A percentile compares a stretch with the other conserved stretches of the same genome.
These are phyloP conservation scores for Cladobotryum protrusum DNA, from an alignment of 2,329 filamentous ascomycete genomes.

Conservation along the genomic window DNA sequence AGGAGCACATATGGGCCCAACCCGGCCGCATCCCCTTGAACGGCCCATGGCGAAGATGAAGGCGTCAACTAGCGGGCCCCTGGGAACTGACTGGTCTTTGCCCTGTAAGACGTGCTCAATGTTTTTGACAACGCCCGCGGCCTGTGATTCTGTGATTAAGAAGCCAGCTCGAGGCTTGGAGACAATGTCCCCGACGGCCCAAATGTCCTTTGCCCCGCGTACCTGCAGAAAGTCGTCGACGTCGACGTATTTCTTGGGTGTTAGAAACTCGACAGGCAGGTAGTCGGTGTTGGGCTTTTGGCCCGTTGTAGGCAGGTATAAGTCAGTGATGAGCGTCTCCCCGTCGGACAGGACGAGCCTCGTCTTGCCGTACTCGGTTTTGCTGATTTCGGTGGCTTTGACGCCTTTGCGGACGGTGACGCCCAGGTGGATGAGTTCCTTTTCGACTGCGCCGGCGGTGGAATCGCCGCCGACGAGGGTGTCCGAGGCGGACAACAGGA, in stretches of 20 bases:
- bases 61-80: slow-evolving; percentile 43
- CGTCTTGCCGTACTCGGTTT: slow-evolving; percentile 36
- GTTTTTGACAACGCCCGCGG: slow-evolving; percentile 48
- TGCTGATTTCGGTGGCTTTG: slow-evolving; percentile 31
- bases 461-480: slow-evolving; percentile 40
- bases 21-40: slow-evolving; percentile 43
- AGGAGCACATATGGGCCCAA: slow-evolving; percentile 42
- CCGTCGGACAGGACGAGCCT: slow-evolving; percentile 42
- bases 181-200: slow-evolving; percentile 50
- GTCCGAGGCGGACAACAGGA: slow-evolving; percentile 38
- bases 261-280: slow-evolving; percentile 39
- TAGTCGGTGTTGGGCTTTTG: slow-evolving; percentile 50
- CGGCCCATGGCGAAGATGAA: slow-evolving; percentile 44
- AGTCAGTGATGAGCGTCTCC: slow-evolving; percentile 44
- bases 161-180: slow-evolving; percentile 49
- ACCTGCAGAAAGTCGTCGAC: slow-evolving; percentile 48
- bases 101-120: slow-evolving; percentile 42
- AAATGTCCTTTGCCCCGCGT: slow-evolving; percentile 38
- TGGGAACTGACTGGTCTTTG: slow-evolving; percentile 38
- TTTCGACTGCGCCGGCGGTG: slow-evolving; percentile 31
- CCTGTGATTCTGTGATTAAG: slow-evolving; percentile 54
- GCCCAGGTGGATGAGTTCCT: slow-evolving; percentile 46
- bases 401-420: slow-evolving; percentile 41
- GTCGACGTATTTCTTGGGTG: slow-evolving; percentile 37
- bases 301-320: slow-evolving; percentile 53